A percentile compares a stretch with the other conserved stretches of the same genome.
phyloP scores from a whole-genome alignment of 768 basidiomycete genomes.

The Cyclocybe aegerita region DNA sequence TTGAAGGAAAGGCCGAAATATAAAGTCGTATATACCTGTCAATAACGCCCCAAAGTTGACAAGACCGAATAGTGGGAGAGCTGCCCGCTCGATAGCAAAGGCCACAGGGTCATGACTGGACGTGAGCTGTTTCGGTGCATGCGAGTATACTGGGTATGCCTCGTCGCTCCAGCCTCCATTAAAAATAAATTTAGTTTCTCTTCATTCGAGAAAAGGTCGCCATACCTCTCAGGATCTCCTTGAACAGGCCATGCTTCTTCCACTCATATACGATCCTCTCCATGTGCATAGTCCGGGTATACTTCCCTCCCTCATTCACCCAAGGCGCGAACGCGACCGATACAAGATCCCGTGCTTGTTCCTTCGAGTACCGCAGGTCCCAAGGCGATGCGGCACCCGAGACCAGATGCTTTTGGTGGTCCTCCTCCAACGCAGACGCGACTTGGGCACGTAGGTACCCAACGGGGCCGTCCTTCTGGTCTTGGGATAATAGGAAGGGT shows the following conservation, averaged over 20 bases:
- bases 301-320: constrained; percentile 33
- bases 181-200: not conserved
- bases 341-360: constrained; percentile 13
- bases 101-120: constrained; percentile 25
- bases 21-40: constrained; percentile 25
- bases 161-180: constrained; percentile 34
- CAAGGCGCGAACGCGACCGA: constrained; percentile 30
- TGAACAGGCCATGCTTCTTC: constrained; percentile 26
- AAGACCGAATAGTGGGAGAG: constrained; percentile 43
- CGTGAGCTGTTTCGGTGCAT: constrained; percentile 14
- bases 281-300: constrained; percentile 30
- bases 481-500: constrained; percentile 26
- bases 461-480: constrained; percentile 18
- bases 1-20: not conserved
- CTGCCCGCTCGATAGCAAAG: constrained; percentile 43
- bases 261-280: constrained; percentile 29
- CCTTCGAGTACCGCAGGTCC: constrained; percentile 24
- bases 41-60: constrained; percentile 43
- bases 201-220: not conserved
- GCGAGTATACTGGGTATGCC: constrained; percentile 31
- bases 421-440: constrained; percentile 25
- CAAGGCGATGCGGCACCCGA: constrained; percentile 27
- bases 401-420: constrained; percentile 27
- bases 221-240: constrained; percentile 26
- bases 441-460: constrained; percentile 28